Evolutionary conservation across 805 yeast genomes (phyloP), one percentile per base, ranked within the genome.

Genomic region (Ogataea degrootiae): DNA sequence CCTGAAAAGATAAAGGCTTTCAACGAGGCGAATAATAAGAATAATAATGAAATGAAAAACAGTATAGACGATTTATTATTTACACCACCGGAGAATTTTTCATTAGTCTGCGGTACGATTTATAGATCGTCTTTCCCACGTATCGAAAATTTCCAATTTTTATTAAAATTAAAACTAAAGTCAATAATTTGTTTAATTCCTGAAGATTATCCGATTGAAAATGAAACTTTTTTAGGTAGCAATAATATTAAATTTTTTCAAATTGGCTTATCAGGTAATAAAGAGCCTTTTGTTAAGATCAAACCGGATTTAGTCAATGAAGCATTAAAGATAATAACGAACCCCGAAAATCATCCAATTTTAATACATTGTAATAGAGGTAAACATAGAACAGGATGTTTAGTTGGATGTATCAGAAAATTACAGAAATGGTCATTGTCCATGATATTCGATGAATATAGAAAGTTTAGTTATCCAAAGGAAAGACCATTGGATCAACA

Each of bases 291-390:
- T 69, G 96, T 88, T 39, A 84, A 86, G 57, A 82, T 80, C 50
- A 72, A 75, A 46, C 73, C 76, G 3, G 83, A 82, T 34, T 71
- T 85, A 36, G 80, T 94, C 31, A 85, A 91, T 1, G 79, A 80
- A 49, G 97, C 97, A 0, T 71, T 92, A 53, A 82, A 84, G 61
- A 85, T 90, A 34, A 87, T 89, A 14, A 65, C 89, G 15, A 75
- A 94, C 59, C 97, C 97, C 0, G 82, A 64, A 21, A 92, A 94
- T 66, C 98, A 90, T 49, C 99, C 99, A 2, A 72, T 94, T 12
- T 71, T 94, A 53, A 87, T 94, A 39, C 99, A 94, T 66, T 94
- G 99, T 68, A 94, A 94, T 68, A 72, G 97, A 49, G 99, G 99
- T 11, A 94, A 92, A 65, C 99, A 94, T 65, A 75, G 99, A 56